Conservation (phyloP, 495 filamentous ascomycete genomes). For the Trichoderma reesei region DNA sequence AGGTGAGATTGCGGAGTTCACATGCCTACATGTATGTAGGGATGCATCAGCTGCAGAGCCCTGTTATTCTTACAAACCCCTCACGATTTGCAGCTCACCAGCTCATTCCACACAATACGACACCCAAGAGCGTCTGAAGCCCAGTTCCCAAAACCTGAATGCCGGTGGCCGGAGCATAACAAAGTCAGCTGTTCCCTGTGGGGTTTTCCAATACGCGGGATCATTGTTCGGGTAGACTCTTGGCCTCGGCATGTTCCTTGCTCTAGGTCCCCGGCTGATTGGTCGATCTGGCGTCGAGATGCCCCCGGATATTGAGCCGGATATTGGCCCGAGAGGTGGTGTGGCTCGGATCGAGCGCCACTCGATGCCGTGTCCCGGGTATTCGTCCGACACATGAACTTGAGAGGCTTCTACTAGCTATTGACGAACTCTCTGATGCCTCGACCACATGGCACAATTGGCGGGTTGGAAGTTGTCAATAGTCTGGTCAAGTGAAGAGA, state of each 20-base stretch:
- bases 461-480: neutral
- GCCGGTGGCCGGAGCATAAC: conserved; percentile 8
- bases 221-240: neutral
- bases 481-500: neutral
- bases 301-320: conserved; percentile 6
- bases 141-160: neutral
- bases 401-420: neutral
- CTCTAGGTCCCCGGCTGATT: neutral
- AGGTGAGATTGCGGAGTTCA: neutral
- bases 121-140: neutral
- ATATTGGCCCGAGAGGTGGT: conserved; percentile 2
- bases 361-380: neutral
- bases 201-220: neutral
- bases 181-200: neutral
- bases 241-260: neutral
- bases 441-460: no score
- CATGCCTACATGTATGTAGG: neutral
- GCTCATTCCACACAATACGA: neutral
- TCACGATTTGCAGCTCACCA: neutral
- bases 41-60: neutral
- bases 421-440: no score
- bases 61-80: neutral
- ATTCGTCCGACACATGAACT: neutral
- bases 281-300: neutral
- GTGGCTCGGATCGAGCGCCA: neutral